Percentiles rank a stretch among this genome's conserved stretches.
Evolutionary conservation across 805 yeast genomes (phyloP).

Genomic region (Peterozyma xylosa): DNA sequence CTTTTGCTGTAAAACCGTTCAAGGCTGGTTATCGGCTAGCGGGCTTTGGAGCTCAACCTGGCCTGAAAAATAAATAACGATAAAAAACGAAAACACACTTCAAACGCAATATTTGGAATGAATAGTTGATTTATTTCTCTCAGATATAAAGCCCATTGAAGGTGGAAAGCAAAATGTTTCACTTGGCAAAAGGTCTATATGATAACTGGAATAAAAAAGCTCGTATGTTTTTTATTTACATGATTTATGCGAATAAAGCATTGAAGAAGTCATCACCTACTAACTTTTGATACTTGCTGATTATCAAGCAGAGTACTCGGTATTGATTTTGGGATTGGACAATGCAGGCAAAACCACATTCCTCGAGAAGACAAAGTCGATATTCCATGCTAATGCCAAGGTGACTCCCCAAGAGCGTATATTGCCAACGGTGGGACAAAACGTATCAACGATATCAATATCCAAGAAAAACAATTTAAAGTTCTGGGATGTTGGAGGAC

Average conservation of each 20-base stretch:
- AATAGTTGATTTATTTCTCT: not conserved
- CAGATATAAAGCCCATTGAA: not conserved
- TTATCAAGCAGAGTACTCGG: conserved; percentile 48
- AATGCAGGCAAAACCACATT: conserved; percentile 94
- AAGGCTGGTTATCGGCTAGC: no score
- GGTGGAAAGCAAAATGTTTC: conserved; percentile 48
- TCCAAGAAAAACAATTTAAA: conserved; percentile 45
- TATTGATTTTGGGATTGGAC: conserved; percentile 82
- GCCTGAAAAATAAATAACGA: no score
- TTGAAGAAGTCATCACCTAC: no score
- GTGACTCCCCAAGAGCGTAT: conserved; percentile 52
- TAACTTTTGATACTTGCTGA: no score
- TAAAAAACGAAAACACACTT: not conserved
- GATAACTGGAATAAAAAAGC: conserved; percentile 50
- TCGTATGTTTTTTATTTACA: conserved; percentile 30
- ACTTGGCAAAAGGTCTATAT: conserved; percentile 55
- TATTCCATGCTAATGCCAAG: conserved; percentile 39
- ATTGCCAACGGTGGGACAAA: conserved; percentile 93
- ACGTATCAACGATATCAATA: conserved; percentile 45
- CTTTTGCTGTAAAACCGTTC: no score
- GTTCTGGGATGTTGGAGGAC: conserved; percentile 98
- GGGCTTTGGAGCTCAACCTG: no score
- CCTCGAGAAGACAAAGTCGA: conserved; percentile 55
- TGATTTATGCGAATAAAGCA: not conserved
- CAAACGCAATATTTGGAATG: not conserved